phyloP scores from a whole-genome alignment of 495 filamentous ascomycete genomes.

The Penicillium silybi region DNA sequence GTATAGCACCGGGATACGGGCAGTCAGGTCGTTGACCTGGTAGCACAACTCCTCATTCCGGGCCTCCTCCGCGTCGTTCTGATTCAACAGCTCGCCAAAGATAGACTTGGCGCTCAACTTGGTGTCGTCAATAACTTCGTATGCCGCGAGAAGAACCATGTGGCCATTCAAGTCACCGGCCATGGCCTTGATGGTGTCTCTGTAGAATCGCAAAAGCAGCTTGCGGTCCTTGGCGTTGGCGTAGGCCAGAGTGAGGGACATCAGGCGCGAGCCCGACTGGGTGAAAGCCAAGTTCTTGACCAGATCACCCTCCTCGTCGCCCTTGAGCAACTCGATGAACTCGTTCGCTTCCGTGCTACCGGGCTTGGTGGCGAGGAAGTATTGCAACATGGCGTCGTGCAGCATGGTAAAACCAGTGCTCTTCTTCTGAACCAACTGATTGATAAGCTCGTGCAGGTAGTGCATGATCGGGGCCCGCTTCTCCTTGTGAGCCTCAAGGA shows the following conservation, averaged over 20 bases:
- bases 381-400: constrained; percentile 97
- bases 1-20: constrained; percentile 77
- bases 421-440: constrained; percentile 90
- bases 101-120: constrained; percentile 80
- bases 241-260: constrained; percentile 75
- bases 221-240: constrained; percentile 91
- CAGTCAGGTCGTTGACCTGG: constrained; percentile 63
- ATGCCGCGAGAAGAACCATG: constrained; percentile 74
- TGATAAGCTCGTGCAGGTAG: constrained; percentile 77
- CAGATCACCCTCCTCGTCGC: constrained; percentile 82
- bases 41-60: constrained; percentile 57
- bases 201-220: constrained; percentile 77
- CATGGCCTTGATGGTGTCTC: constrained; percentile 78
- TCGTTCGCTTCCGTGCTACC: constrained; percentile 77
- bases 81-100: constrained; percentile 75
- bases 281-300: constrained; percentile 96
- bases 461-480: constrained; percentile 84
- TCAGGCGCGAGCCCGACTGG: constrained; percentile 75
- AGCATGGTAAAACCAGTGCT: constrained; percentile 92
- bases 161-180: constrained; percentile 75
- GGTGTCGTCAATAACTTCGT: constrained; percentile 91
- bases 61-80: constrained; percentile 53
- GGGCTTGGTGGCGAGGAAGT: constrained; percentile 73
- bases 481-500: constrained; percentile 72
- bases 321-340: constrained; percentile 85